Conservation (phyloP, 2,329 filamentous ascomycete genomes). For the Celoporthe dispersa region DNA sequence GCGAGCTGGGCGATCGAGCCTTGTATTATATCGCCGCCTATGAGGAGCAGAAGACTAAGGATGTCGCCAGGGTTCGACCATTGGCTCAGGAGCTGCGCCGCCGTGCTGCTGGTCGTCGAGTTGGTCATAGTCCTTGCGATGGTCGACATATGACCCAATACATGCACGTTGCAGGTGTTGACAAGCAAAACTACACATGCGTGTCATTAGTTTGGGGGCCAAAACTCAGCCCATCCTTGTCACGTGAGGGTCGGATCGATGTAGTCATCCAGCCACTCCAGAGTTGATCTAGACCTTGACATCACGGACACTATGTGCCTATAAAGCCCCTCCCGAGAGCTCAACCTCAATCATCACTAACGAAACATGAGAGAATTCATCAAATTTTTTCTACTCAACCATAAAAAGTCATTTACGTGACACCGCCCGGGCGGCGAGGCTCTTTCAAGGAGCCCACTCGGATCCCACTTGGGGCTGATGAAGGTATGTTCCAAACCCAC, state of each 20-base stretch:
- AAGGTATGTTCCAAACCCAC: background rate
- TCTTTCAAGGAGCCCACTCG: background rate
- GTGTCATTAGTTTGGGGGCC: too few species aligned
- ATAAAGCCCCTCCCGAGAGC: background rate
- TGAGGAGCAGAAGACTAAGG: slow-evolving; percentile 14
- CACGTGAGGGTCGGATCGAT: too few species aligned
- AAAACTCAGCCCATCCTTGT: too few species aligned
- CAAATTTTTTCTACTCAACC: background rate
- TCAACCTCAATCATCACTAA: background rate
- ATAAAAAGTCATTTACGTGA: background rate
- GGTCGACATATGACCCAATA: background rate
- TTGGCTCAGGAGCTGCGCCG: background rate
- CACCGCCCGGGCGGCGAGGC: background rate
- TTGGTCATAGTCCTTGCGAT: background rate
- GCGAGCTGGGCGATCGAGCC: slow-evolving; percentile 13
- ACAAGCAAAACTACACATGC: too few species aligned
- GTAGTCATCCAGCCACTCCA: too few species aligned
- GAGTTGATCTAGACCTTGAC: too few species aligned
- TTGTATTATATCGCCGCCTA: slow-evolving; percentile 18
- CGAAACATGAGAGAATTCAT: background rate
- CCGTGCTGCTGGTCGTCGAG: background rate
- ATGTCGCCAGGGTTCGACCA: slow-evolving; percentile 15
- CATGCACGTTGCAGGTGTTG: background rate
- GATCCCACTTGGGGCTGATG: background rate
- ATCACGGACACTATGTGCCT: too few species aligned